phyloP scores from a whole-genome alignment of 2,329 filamentous ascomycete species.

The Colletotrichum tamarilloi region DNA sequence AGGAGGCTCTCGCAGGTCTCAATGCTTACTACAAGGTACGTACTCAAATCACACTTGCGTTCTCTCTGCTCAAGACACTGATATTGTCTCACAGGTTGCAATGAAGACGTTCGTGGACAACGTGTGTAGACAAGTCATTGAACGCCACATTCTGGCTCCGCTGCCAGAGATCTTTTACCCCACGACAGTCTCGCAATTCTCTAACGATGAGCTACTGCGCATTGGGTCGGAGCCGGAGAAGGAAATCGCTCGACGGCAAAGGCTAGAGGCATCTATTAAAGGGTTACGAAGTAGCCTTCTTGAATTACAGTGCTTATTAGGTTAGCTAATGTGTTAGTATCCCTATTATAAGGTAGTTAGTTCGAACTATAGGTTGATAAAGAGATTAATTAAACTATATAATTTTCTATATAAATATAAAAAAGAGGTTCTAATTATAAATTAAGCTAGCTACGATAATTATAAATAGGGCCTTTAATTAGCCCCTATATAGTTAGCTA shows the following conservation, averaged over 20 bases:
- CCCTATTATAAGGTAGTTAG: no score
- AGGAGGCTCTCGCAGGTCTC: constrained; percentile 35
- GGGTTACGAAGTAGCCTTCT: constrained; percentile 5
- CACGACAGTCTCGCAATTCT: background rate
- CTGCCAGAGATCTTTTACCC: constrained; percentile 22
- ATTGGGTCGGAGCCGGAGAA: constrained; percentile 22
- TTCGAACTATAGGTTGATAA: no score
- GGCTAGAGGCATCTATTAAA: background rate
- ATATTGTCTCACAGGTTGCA: background rate
- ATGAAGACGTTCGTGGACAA: constrained; percentile 41
- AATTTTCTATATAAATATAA: no score
- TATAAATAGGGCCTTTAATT: no score
- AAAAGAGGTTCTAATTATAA: no score
- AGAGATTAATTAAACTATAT: no score
- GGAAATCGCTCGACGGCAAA: constrained; percentile 10
- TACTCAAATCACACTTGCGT: background rate
- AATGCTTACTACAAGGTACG: constrained; percentile 41
- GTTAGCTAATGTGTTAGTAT: background rate
- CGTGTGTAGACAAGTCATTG: constrained; percentile 39
- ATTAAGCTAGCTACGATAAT: no score
- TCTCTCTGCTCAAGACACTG: background rate
- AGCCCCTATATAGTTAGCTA: no score
- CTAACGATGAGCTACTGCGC: constrained; percentile 20
- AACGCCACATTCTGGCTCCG: constrained; percentile 36
- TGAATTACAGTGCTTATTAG: constrained; percentile 9